Evolutionary conservation across 139 green algal genomes (phyloP), one percentile per base, ranked within the genome.

Genomic region (Chlorella sp.): DNA sequence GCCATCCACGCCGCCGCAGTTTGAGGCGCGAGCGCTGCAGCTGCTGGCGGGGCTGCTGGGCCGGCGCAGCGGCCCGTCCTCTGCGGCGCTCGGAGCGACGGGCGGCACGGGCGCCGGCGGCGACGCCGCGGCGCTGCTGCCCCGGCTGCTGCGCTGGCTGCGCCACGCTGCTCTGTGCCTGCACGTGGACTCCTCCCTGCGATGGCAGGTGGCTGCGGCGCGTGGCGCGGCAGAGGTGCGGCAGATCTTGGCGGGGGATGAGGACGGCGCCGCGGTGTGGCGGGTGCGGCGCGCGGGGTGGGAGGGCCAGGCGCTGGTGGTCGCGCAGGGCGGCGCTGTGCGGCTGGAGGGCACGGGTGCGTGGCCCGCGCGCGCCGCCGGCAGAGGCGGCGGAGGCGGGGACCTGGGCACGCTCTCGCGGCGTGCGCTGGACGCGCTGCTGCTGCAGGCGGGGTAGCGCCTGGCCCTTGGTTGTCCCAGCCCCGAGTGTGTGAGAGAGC

Each of bases 1-100:
- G 9, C 60, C 63, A 14, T 42, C 42, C 14, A 67, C 60, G 12
- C 74, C 67, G 48, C 42, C 60, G 25, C 55, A 45, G 15, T 80
- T 80, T 80, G 74, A 80, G 43, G 31, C 61, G 2, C 46, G 38
- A 8, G 74, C 74, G 35, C 56, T 80, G 63, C 23, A 19, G 12
- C 41, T 61, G 61, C 63, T 80, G 46, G 25, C 64, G 3, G 5
- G 23, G 43, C 55, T 73, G 61, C 41, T 67, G 74, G 2, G n/a
- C 5, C n/a, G 63, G 38, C 33, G 51, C 64, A 38, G 59, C 41
- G 21, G 21, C 41, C 38, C 66, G 8, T 6, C 53, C 23, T 73
- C 21, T 23, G n/a, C 21, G 21, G 43, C 48, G n/a, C 14, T 0
- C 23, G 64, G 45, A 35, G 27, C 8, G 64, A 14, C 46, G 14